Conservation (phyloP, 768 basidiomycete species). For the Panaeolus papilionaceus region DNA sequence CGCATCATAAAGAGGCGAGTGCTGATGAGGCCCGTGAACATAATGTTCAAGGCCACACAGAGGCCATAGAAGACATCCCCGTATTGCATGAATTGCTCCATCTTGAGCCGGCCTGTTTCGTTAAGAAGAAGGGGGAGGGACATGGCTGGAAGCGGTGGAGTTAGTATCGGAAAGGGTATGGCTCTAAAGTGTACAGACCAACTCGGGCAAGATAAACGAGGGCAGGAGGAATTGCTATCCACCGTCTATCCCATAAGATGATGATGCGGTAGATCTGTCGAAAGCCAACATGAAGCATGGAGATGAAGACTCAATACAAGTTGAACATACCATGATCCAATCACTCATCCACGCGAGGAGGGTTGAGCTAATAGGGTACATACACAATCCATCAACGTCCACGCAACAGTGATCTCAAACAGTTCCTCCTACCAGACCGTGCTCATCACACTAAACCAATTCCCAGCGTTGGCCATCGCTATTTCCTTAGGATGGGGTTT, state of each 20-base stretch:
- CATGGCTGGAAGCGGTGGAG: slow-evolving; percentile 30
- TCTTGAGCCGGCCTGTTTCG: slow-evolving; percentile 25
- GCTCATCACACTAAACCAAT: slow-evolving; percentile 39
- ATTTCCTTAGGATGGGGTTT: slow-evolving; percentile 26
- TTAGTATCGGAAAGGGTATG: not conserved
- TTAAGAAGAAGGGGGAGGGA: slow-evolving; percentile 41
- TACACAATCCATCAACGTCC: not conserved
- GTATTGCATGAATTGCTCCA: slow-evolving; percentile 22
- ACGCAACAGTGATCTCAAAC: not conserved
- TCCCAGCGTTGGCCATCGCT: slow-evolving; percentile 22
- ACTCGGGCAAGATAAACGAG: slow-evolving; percentile 39
- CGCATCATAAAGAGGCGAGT: slow-evolving; percentile 41
- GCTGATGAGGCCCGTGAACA: slow-evolving; percentile 35
- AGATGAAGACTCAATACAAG: not conserved
- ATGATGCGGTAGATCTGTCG: slow-evolving; percentile 40
- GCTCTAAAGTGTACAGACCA: slow-evolving; percentile 29
- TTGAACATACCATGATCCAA: slow-evolving; percentile 38
- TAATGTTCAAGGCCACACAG: slow-evolving; percentile 38
- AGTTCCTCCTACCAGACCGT: slow-evolving; percentile 36
- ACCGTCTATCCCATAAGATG: slow-evolving; percentile 40
- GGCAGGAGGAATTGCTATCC: slow-evolving; percentile 33
- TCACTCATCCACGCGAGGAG: slow-evolving; percentile 44
- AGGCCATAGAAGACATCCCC: slow-evolving; percentile 35
- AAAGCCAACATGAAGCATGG: not conserved
- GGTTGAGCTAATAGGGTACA: slow-evolving; percentile 28